Evolutionary conservation across 2,329 filamentous ascomycete genomes (phyloP).

Genomic region (Fusarium equiseti): DNA sequence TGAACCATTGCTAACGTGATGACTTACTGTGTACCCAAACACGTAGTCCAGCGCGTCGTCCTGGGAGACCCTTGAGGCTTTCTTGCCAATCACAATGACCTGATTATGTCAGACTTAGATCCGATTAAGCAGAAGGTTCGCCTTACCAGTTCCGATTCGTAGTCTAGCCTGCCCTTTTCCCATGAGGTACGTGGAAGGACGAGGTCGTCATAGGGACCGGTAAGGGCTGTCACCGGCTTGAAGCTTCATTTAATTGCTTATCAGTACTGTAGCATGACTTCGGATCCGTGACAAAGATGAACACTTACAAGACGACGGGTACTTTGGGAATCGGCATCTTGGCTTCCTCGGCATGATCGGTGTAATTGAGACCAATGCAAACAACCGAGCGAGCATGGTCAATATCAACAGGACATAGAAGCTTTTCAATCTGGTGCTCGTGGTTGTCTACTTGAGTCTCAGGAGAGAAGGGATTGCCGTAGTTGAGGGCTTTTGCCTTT

Average conservation of each 20-base stretch:
- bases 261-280: too few relatives aligned
- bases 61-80: background rate
- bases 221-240: background rate
- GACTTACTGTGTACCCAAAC: background rate
- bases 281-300: too few relatives aligned
- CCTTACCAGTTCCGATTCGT: background rate
- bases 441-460: background rate
- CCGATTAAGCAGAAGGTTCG: too few relatives aligned
- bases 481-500: accelerated
- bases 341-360: background rate
- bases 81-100: background rate
- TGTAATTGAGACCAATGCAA: background rate
- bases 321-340: background rate
- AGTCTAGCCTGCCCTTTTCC: background rate
- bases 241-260: background rate
- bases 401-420: background rate
- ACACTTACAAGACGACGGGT: background rate
- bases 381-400: background rate
- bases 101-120: background rate
- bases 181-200: background rate
- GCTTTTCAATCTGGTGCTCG: background rate
- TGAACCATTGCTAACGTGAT: accelerated
- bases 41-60: background rate
- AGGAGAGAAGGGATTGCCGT: background rate
- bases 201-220: background rate